Base-by-base conservation (phyloP, 768 basidiomycete species). In the Termitomyces sp. region DNA sequence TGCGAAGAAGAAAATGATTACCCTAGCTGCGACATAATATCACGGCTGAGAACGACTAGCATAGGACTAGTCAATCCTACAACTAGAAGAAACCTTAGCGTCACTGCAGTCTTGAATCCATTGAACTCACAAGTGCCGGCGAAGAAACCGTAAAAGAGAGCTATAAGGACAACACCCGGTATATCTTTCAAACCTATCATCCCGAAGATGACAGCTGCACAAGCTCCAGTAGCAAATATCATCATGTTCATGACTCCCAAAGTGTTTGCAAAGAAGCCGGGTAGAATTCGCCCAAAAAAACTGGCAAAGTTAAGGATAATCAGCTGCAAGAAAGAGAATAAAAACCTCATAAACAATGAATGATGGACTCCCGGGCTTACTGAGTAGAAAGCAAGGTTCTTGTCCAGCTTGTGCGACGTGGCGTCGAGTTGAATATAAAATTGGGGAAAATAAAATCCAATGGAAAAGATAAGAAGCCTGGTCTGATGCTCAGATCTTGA, bases 361-460 rank as follows among this genome's bases (percentile, higher is more conserved):
- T 32, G 17, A 7, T 15, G 2, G 57, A 60, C 25, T 25, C 25
- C 25, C 25, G 25, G 25, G 25, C 25, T 14, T 56, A 69, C 69
- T 10, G 78, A 73, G 60, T 70, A 68, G 53, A 69, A 70, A 14
- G 64, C 65, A 37, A 81, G 72, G 5, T 65, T 70, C 17, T 70
- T 43, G 25, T 69, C 63, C 29, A 74, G 64, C 2, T 71, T 69
- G 56, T 78, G 77, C 20, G 62, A 43, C 29, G 70, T 59, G 1
- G 78, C 69, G 57, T 74, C 73, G 3, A 80, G 62, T 57, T 81
- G 80, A 20, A 79, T 57, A 56, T 74, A 79, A 64, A 79, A 79
- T 17, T 74, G 55, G 2, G 77, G 76, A 14, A 64, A 75, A 42
- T 67, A 76, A 50, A 71, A 69, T 14, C 67, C 72, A 3, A 60